Percentiles rank a stretch among this genome's conserved stretches.
phyloP scores from a whole-genome alignment of 1,139 yeast genomes.

The Zygoascus hellenicus region DNA sequence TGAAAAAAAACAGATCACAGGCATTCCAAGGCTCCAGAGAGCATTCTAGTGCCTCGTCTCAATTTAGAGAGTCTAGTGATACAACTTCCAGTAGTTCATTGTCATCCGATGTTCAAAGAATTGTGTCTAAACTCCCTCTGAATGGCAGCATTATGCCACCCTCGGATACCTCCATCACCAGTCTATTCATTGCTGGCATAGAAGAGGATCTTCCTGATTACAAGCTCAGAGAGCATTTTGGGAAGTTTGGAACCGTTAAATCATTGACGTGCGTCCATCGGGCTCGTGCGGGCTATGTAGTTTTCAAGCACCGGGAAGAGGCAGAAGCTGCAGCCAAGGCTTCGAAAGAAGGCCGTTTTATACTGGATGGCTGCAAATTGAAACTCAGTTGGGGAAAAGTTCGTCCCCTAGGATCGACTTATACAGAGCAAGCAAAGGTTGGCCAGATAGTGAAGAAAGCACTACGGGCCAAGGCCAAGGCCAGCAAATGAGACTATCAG shows the following conservation, averaged over 20 bases:
- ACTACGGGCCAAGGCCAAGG: constrained; percentile 38
- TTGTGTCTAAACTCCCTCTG: constrained; percentile 54
- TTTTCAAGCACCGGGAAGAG: constrained; percentile 43
- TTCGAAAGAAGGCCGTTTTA: constrained; percentile 32
- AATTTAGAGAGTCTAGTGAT: constrained; percentile 4
- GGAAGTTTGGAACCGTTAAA: constrained; percentile 42
- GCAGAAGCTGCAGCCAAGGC: constrained; percentile 52
- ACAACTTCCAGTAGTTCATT: neutral
- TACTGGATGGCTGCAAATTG: constrained; percentile 46
- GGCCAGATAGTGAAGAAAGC: constrained; percentile 53
- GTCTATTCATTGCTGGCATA: constrained; percentile 71
- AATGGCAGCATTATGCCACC: constrained; percentile 46
- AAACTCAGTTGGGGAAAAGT: constrained; percentile 65
- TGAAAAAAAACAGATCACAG: constrained; percentile 12
- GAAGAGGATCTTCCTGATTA: constrained; percentile 63
- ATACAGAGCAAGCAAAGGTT: constrained; percentile 47
- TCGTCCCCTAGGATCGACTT: constrained; percentile 43
- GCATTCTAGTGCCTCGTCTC: neutral
- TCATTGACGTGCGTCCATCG: constrained; percentile 50
- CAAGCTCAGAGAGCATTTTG: constrained; percentile 46
- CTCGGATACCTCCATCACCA: constrained; percentile 38
- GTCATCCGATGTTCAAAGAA: constrained; percentile 41
- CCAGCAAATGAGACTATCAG: neutral
- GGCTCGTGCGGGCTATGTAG: constrained; percentile 62
- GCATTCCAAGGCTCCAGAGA: neutral